Evolutionary conservation across 2,329 filamentous ascomycete species (phyloP).

Genomic region (Endoconidiophora laricicola): DNA sequence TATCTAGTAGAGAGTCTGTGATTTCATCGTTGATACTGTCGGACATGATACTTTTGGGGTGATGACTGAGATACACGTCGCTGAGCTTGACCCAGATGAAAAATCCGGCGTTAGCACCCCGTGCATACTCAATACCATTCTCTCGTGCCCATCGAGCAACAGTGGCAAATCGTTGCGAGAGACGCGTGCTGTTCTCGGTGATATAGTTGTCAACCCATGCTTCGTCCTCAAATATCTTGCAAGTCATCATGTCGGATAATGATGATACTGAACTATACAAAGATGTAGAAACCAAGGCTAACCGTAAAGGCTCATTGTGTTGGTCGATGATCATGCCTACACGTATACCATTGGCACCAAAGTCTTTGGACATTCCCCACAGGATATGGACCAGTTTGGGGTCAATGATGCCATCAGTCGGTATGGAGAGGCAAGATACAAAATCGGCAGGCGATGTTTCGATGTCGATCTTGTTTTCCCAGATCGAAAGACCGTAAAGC

Average conservation of each 20-base stretch:
- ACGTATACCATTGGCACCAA: slow-evolving; percentile 38
- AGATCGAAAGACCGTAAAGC: slow-evolving; percentile 36
- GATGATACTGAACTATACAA: slow-evolving; percentile 30
- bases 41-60: slow-evolving; percentile 9
- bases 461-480: slow-evolving; percentile 22
- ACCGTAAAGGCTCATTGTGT: slow-evolving; percentile 24
- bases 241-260: slow-evolving; percentile 25
- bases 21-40: slow-evolving; percentile 17
- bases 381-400: slow-evolving; percentile 33
- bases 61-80: slow-evolving; percentile 16
- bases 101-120: slow-evolving; percentile 34
- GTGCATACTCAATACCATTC: slow-evolving; percentile 27
- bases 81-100: slow-evolving; percentile 37
- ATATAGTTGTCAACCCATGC: slow-evolving; percentile 29
- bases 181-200: slow-evolving; percentile 23
- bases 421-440: slow-evolving; percentile 29
- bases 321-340: slow-evolving; percentile 34
- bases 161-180: slow-evolving; percentile 25
- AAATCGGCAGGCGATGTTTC: slow-evolving; percentile 22
- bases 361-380: slow-evolving; percentile 33
- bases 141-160: slow-evolving; percentile 22
- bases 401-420: slow-evolving; percentile 28
- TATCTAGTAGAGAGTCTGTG: slow-evolving; percentile 18
- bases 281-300: slow-evolving; percentile 21
- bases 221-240: slow-evolving; percentile 28